Percentiles rank a stretch among this genome's conserved stretches.
These are phyloP conservation scores for Pleomassaria siparia DNA, from an alignment of 2,329 filamentous ascomycete species.

Conservation along the genomic window DNA sequence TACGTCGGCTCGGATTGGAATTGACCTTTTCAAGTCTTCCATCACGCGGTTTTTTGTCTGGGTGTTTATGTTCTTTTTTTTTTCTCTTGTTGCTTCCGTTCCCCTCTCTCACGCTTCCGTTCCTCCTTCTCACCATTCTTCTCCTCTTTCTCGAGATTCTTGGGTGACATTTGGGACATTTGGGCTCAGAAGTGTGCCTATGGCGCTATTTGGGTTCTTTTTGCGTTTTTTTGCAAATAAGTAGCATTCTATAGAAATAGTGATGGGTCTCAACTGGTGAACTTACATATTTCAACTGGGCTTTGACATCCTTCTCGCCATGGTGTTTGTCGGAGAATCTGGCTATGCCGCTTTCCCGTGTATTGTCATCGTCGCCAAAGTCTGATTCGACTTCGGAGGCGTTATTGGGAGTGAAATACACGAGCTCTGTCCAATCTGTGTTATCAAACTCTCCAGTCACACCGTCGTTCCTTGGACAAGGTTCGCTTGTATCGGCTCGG, in stretches of 20 bases:
- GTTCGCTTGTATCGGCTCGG: not conserved
- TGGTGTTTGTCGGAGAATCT: not conserved
- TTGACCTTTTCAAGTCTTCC: not conserved
- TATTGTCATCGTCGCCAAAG: not conserved
- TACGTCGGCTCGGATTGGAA: conserved; percentile 9
- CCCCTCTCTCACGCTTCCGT: not conserved
- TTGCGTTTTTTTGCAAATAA: not conserved
- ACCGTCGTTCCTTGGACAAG: conserved; percentile 17
- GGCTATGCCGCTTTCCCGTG: not conserved
- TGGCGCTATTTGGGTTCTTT: not conserved
- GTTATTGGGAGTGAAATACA: conserved; percentile 29
- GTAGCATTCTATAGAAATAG: not conserved
- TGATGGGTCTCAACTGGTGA: too few relatives aligned
- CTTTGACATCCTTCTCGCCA: not conserved
- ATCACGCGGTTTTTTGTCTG: not conserved
- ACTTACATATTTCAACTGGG: not conserved
- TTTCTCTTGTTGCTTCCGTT: not conserved
- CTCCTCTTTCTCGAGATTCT: not conserved
- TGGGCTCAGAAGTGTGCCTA: not conserved
- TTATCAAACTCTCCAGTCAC: conserved; percentile 33
- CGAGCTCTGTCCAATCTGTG: conserved; percentile 44
- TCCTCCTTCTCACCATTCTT: not conserved
- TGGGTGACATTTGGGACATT: not conserved
- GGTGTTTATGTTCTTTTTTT: not conserved
- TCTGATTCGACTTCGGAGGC: not conserved